Evolutionary conservation across 192 early-diverging fungal species (phyloP), one percentile per base, ranked within the genome.

Genomic region (Coemansia sp.): DNA sequence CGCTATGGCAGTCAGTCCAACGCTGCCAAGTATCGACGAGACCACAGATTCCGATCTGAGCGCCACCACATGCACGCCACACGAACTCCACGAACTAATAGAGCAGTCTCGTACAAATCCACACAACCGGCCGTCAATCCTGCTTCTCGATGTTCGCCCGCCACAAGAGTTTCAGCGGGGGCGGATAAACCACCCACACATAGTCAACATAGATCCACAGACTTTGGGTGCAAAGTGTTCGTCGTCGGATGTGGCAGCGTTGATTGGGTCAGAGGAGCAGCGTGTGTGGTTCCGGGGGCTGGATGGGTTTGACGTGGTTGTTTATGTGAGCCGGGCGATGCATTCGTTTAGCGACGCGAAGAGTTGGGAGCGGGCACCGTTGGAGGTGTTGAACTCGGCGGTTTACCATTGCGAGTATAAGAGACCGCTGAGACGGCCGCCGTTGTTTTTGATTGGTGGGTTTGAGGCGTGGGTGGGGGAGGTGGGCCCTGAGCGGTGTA

Each of bases 141-240:
- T 96, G 22, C 58, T 95, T 17, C 72, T 96, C 59, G 94, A 96
- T 74, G 84, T 94, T 10, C 84, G 94, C 12, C 84, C 85, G 32
- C 84, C 85, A 39, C 86, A 90, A 24, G 79, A 89, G 32, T 93
- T 80, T 72, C 74, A 76, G 1, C 79, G 76, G 56, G 90, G 89
- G 2, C 89, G 86, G 11, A 84, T 96, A 39, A 86, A 86, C 47
- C 86, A 89, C 67, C 69, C 67, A 24, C 72, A 83, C 60, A 73
- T 88, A 14, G 87, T 93, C 15, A 87, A 94, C 60, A 56, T 96
- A 12, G 92, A 94, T 57, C 94, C 94, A 1, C 60, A 83, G 37
- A 84, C 81, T 23, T 71, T 84, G 11, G 73, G 72, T 47, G 69
- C 79, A 67, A 82, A 81, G 82, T 92, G 85, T 14, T 73, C 82